These are phyloP conservation scores for Sechiopsis laciniata DNA, from an alignment of 306 rosid genomes.

Conservation along the genomic window DNA sequence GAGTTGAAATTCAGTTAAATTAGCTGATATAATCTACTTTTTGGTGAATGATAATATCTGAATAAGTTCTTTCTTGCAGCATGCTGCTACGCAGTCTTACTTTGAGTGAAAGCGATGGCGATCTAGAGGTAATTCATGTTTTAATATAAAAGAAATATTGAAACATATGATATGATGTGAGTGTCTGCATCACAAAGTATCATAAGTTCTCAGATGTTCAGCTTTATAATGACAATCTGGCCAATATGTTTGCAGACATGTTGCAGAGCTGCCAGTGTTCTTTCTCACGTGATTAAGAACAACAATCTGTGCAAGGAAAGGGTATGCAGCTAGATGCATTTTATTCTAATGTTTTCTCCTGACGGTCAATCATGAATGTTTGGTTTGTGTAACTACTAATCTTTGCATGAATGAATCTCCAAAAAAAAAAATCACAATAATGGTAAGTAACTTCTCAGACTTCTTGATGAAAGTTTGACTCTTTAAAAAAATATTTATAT, in stretches of 20 bases:
- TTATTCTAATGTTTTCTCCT: conserved; percentile 19
- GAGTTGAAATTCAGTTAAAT: neutral
- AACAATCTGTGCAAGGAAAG: conserved; percentile 82
- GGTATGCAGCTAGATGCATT: conserved; percentile 44
- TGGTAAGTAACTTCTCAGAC: neutral
- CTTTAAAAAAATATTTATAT: neutral
- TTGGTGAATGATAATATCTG: conserved; percentile 22
- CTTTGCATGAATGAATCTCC: neutral
- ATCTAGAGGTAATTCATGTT: conserved; percentile 65
- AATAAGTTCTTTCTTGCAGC: conserved; percentile 46
- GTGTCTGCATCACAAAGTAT: neutral
- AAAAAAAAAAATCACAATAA: no score
- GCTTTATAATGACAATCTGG: neutral
- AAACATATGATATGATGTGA: neutral
- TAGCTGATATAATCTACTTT: conserved; percentile 13
- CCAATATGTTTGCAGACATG: conserved; percentile 50
- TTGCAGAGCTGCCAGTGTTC: conserved; percentile 94
- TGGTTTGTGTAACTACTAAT: neutral
- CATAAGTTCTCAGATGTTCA: neutral
- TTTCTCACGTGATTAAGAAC: conserved; percentile 77
- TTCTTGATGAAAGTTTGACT: neutral
- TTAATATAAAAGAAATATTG: conserved; percentile 2
- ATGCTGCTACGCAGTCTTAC: conserved; percentile 81
- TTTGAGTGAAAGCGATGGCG: conserved; percentile 70
- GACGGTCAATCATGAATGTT: neutral